A percentile compares a stretch with the other conserved stretches of the same genome.
phyloP scores from a whole-genome alignment of 768 basidiomycete genomes.

The Tulasnella sp. region DNA sequence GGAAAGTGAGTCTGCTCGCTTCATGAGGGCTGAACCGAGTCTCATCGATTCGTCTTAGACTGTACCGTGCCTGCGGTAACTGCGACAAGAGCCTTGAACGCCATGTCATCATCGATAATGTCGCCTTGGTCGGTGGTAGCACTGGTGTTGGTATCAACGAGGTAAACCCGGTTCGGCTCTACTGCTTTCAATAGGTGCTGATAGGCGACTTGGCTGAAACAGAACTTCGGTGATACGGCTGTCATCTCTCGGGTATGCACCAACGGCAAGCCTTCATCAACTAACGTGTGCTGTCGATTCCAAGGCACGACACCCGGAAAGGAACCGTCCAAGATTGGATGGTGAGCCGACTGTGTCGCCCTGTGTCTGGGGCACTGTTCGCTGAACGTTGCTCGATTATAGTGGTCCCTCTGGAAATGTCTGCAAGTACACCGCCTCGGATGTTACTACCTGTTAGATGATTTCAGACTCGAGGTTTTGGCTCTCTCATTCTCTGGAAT shows the following conservation, averaged over 20 bases:
- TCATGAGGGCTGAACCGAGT: neutral
- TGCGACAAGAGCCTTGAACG: constrained; percentile 5
- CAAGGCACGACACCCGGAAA: neutral
- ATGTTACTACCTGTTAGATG: constrained; percentile 3
- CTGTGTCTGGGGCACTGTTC: neutral
- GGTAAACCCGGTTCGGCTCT: neutral
- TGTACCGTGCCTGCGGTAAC: constrained; percentile 4
- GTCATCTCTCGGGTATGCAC: constrained; percentile 16
- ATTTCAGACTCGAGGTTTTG: neutral
- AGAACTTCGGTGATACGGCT: constrained; percentile 20
- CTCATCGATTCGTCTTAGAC: neutral
- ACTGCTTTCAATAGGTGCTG: neutral
- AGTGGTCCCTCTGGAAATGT: neutral
- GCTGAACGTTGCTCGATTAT: neutral
- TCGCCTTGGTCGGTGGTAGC: constrained; percentile 7
- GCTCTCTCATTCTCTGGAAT: neutral
- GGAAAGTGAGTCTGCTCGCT: neutral
- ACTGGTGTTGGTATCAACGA: constrained; percentile 20
- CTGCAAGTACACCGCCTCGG: constrained; percentile 1
- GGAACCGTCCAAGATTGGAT: constrained; percentile 20
- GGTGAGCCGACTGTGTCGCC: neutral
- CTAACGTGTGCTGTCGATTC: constrained; percentile 12
- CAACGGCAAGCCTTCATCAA: constrained; percentile 14
- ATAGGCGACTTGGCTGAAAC: neutral
- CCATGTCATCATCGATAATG: constrained; percentile 18